Base-by-base conservation (phyloP, 2,329 filamentous ascomycete genomes). In the Verticillium alfalfae region DNA sequence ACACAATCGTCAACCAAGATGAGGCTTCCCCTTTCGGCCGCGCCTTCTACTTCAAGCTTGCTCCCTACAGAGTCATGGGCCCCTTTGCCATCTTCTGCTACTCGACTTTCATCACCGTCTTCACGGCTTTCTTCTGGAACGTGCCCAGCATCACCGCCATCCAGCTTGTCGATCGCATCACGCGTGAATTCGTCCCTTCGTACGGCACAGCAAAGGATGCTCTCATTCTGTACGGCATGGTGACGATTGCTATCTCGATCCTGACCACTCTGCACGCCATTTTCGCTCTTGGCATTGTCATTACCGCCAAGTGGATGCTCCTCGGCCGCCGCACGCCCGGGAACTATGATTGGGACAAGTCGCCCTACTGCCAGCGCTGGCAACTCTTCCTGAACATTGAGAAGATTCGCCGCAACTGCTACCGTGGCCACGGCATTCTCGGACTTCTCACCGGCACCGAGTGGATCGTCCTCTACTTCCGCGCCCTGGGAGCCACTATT, bases 331-430 rank as follows among this genome's bases (percentile, higher is more conserved):
- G 83, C 45, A 70, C 71, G 63, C 78, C 79, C 3, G 84, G 84
- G 15, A 81, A 80, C 63, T 84, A 84, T 66, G 81, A 84, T 70
- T 86, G 83, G 83, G 84, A 86, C 67, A 80, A 80, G 69, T 79
- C 74, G 22, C 74, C 76, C 16, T 86, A 85, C 71, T 85, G 82
- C 70, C 84, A 86, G 66, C 79, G 81, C 38, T 86, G 83, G 82
- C 82, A 86, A 67, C 67, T 85, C 9, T 82, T 81, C 67, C 73
- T 85, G 3, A 75, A 76, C 36, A 76, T 84, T 41, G 83, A 85
- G 71, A 76, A 75, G 18, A 69, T 86, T 3, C 77, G 82, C 1
- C 74, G 79, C 9, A 72, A 78, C 49, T 84, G 81, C 68, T 84
- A 80, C 65, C 77, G 78, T 3, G 78, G 79, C 1, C 68, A 79